A percentile compares a stretch with the other conserved stretches of the same genome.
These are phyloP conservation scores for Guadua angustifolia DNA, from an alignment of 176 grass and related monocot genomes.

Conservation along the genomic window DNA sequence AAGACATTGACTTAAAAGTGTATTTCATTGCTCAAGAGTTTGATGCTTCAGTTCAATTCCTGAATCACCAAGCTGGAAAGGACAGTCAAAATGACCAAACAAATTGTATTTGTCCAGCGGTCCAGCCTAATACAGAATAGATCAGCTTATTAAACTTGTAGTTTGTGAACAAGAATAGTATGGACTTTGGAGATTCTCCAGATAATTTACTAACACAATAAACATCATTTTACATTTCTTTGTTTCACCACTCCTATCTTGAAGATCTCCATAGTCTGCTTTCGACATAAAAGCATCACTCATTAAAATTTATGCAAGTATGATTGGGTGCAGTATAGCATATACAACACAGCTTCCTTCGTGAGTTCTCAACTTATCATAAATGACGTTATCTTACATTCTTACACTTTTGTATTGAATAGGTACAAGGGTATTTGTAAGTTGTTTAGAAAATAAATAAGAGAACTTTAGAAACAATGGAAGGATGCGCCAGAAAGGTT, in stretches of 20 bases:
- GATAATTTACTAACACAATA: background rate
- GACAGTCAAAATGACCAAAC: background rate
- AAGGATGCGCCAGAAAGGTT: constrained; percentile 11
- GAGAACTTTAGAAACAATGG: background rate
- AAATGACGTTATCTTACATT: background rate
- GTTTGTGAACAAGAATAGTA: background rate
- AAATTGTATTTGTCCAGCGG: constrained; percentile 13
- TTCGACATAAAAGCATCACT: background rate
- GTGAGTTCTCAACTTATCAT: background rate
- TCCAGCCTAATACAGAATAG: background rate
- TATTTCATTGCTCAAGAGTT: background rate
- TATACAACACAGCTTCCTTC: background rate
- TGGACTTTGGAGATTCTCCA: background rate
- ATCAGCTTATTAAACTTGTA: background rate
- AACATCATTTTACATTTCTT: background rate
- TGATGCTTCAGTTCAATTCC: background rate
- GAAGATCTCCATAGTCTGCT: background rate
- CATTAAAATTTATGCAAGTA: background rate
- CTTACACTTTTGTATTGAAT: background rate
- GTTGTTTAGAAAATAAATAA: background rate
- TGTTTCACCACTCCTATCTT: background rate
- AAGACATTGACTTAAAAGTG: background rate
- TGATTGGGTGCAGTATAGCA: background rate
- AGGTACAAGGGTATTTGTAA: background rate
- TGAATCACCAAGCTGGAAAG: constrained; percentile 8